Conservation (phyloP, 225 moss, liverwort and hornwort genomes). For the Polytrichum commune region DNA sequence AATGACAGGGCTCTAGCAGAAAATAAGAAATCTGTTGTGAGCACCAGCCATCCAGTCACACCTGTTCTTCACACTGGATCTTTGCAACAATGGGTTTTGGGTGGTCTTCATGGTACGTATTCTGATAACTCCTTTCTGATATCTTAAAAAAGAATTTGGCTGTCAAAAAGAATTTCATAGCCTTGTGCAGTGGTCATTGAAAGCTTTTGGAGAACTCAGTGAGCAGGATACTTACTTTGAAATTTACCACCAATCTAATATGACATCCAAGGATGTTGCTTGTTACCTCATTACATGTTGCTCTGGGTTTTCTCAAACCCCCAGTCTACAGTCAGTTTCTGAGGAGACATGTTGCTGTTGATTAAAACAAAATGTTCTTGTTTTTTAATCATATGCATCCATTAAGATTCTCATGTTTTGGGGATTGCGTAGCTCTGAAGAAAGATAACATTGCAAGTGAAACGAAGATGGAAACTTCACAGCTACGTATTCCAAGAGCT, state of each 20-base stretch:
- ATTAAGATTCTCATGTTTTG: background rate
- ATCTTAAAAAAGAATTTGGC: background rate
- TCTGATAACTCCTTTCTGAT: conserved; percentile 4
- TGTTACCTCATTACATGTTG: conserved; percentile 4
- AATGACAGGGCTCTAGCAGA: conserved; percentile 18
- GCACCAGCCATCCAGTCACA: conserved; percentile 36
- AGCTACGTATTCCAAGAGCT: conserved; percentile 17
- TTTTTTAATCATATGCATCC: background rate
- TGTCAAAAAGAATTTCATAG: background rate
- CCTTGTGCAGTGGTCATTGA: no score
- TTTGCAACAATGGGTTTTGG: conserved; percentile 49
- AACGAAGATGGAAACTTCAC: conserved; percentile 23
- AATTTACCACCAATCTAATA: background rate
- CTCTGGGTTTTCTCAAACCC: conserved; percentile 21
- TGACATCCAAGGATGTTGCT: background rate
- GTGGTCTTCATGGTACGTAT: conserved; percentile 61
- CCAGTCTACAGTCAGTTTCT: no score
- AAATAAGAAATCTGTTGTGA: conserved; percentile 19
- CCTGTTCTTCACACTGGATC: conserved; percentile 31
- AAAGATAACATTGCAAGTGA: conserved; percentile 26
- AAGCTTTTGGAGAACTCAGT: no score
- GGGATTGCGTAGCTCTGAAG: conserved; percentile 19
- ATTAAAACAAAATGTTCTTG: background rate
- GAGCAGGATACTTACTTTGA: background rate
- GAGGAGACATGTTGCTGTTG: background rate